Evolutionary conservation across 2,329 filamentous ascomycete genomes (phyloP), one percentile per base, ranked within the genome.

Genomic region (Penicillium vulpinum): DNA sequence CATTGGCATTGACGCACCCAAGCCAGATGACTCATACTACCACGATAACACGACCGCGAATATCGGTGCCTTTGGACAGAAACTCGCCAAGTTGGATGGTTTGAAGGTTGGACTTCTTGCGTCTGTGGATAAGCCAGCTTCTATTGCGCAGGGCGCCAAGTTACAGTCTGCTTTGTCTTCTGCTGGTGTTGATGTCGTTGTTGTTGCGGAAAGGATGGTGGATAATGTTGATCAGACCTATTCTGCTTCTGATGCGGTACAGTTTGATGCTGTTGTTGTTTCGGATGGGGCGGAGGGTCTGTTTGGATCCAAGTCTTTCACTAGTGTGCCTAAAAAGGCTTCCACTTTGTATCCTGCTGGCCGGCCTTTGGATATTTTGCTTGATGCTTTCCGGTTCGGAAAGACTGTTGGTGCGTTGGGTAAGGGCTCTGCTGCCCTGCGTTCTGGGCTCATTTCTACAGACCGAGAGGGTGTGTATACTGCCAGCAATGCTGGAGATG

Each of bases 341-440:
- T 70, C 70, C 0, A 78, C 87, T 0, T 76, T 90, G 7, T 91
- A 83, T 71, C 88, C 88, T 0, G 76, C 81, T 2, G 84, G 84
- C 1, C 80, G 87, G 0, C 88, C 88, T 0, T 72, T 80, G 2
- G 81, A 88, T 75, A 87, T 91, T 49, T 70, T 90, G 18, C 69
- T 78, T 16, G 83, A 87, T 66, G 83, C 80, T 0, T 91, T 85
- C 74, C 77, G 83, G 24, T 91, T 85, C 78, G 88, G 87, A 4
- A 91, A 91, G 78, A 85, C 88, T 0, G 76, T 91, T 24, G 87
- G 78, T 15, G 83, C 82, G 28, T 62, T 89, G 1, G 87, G 85
- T 1, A 71, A 66, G 13, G 73, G 73, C 0, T 73, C 62, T n/a
- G 51, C 56, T 21, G 71, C 78, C 4, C 71, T 83, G 6, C 60